Conservation (phyloP, 1,284 basidiomycete species). For the Rhodotorula mucilaginosa region DNA sequence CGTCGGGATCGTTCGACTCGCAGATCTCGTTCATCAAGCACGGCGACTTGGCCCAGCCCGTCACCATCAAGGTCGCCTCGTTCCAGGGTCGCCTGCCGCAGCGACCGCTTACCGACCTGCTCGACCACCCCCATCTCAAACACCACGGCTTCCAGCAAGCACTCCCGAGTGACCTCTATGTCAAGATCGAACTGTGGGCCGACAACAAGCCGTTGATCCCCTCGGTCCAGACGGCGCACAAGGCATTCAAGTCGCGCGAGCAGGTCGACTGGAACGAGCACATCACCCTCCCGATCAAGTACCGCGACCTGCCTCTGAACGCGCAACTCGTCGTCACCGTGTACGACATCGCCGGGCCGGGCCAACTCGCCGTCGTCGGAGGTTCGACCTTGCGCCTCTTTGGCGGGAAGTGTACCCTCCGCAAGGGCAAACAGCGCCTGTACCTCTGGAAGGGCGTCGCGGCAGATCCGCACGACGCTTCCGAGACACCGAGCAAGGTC, state of each 20-base stretch:
- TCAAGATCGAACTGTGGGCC: slow-evolving; percentile 83
- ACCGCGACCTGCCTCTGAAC: slow-evolving; percentile 81
- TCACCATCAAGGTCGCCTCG: slow-evolving; percentile 71
- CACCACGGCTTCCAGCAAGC: slow-evolving; percentile 56
- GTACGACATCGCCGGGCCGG: slow-evolving; percentile 82
- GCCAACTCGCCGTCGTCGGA: slow-evolving; percentile 65
- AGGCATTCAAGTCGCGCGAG: slow-evolving; percentile 73
- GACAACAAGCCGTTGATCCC: slow-evolving; percentile 91
- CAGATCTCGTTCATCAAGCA: slow-evolving; percentile 77
- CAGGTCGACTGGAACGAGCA: slow-evolving; percentile 88
- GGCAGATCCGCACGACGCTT: slow-evolving; percentile 78
- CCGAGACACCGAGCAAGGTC: slow-evolving; percentile 80
- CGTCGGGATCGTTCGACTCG: slow-evolving; percentile 23
- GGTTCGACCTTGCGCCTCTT: slow-evolving; percentile 87
- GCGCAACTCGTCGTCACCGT: slow-evolving; percentile 91
- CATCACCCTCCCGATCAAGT: slow-evolving; percentile 83
- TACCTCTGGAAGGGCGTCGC: slow-evolving; percentile 76
- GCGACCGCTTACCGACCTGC: slow-evolving; percentile 14
- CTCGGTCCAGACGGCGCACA: slow-evolving; percentile 86
- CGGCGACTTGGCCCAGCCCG: slow-evolving; percentile 76
- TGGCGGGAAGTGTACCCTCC: slow-evolving; percentile 84
- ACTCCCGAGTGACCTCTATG: slow-evolving; percentile 83
- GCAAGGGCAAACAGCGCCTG: slow-evolving; percentile 85
- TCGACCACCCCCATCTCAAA: slow-evolving; percentile 24
- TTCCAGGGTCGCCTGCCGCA: slow-evolving; percentile 19